Conservation (phyloP, 768 basidiomycete species). For the Amanita inopinata region DNA sequence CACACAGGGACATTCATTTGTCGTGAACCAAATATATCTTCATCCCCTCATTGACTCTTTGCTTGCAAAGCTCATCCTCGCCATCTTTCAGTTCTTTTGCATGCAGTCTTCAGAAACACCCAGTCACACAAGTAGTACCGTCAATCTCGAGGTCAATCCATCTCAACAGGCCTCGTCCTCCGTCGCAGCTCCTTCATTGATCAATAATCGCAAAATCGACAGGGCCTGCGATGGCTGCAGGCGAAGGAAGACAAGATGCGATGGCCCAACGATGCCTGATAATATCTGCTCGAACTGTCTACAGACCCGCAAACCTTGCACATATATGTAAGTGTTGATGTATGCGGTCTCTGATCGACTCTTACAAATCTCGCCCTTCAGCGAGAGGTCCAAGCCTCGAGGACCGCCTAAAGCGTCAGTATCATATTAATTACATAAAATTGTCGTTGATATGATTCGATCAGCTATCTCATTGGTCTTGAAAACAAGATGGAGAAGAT, state of each 20-base stretch:
- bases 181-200: slow-evolving; percentile 11
- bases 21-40: slow-evolving; percentile 1
- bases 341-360: slow-evolving; percentile 1
- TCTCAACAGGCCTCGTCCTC: background rate
- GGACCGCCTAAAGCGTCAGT: slow-evolving; percentile 62
- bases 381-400: slow-evolving; percentile 56
- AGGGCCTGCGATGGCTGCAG: slow-evolving; percentile 55
- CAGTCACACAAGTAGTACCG: no score
- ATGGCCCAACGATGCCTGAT: slow-evolving; percentile 41
- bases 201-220: slow-evolving; percentile 40
- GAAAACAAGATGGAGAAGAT: slow-evolving; percentile 51
- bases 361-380: slow-evolving; percentile 14
- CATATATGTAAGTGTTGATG: slow-evolving; percentile 40
- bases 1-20: background rate
- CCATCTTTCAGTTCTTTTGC: background rate
- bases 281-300: slow-evolving; percentile 51
- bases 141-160: no score
- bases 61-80: background rate
- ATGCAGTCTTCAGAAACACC: background rate
- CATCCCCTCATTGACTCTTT: background rate
- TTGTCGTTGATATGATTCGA: background rate
- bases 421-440: slow-evolving; percentile 2
- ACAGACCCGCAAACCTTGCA: slow-evolving; percentile 40
- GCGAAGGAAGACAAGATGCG: slow-evolving; percentile 50
- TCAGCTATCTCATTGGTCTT: slow-evolving; percentile 46